phyloP scores from a whole-genome alignment of 2,329 filamentous ascomycete species.

The Neonectria coccinea region DNA sequence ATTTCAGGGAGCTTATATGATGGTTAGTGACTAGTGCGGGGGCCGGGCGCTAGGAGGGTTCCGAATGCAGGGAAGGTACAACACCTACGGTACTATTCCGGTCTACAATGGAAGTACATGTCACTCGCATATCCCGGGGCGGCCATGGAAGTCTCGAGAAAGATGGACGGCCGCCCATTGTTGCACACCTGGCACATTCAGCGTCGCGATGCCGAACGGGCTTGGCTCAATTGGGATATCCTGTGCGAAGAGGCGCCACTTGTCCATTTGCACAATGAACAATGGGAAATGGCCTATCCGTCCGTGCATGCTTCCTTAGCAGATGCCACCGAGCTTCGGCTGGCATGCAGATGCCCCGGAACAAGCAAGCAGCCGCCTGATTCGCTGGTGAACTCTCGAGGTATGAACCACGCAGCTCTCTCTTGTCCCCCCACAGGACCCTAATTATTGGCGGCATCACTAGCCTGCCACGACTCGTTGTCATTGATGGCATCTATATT shows the following conservation, averaged over 20 bases:
- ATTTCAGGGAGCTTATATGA: conserved; percentile 43
- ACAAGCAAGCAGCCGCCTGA: neutral
- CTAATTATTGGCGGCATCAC: neutral
- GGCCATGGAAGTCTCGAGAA: conserved; percentile 43
- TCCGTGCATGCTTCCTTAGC: too few species aligned
- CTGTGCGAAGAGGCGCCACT: conserved; percentile 6
- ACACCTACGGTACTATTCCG: too few species aligned
- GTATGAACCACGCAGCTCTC: too few species aligned
- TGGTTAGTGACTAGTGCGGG: conserved; percentile 23
- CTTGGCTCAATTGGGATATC: conserved; percentile 27
- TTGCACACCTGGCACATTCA: conserved; percentile 16
- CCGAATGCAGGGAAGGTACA: conserved; percentile 10
- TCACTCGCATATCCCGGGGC: conserved; percentile 3
- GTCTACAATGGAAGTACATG: neutral
- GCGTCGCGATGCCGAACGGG: conserved; percentile 22
- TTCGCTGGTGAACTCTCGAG: neutral
- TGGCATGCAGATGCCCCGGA: neutral
- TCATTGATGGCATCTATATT: too few species aligned
- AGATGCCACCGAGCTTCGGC: neutral
- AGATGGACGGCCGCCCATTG: conserved; percentile 29
- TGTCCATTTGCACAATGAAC: neutral
- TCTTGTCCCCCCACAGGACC: too few species aligned
- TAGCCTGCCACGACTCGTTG: neutral
- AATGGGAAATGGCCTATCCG: neutral
- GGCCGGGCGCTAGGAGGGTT: conserved; percentile 32